phyloP scores from a whole-genome alignment of 2,329 filamentous ascomycete species.

The Neonectria faginata region DNA sequence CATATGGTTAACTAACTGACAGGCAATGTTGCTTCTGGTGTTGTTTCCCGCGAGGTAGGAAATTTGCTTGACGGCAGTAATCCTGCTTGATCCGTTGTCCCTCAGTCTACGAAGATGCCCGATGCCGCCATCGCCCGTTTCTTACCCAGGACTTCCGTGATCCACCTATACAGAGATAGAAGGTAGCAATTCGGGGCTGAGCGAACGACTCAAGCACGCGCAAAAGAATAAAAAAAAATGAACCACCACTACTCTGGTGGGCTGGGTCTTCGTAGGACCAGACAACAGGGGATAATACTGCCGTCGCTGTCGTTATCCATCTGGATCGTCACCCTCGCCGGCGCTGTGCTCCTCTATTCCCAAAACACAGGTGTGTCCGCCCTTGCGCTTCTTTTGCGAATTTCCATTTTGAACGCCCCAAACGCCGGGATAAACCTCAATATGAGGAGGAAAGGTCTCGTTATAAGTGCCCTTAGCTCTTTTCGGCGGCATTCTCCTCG shows the following conservation, averaged over 20 bases:
- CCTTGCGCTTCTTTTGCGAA: slow-evolving; percentile 46
- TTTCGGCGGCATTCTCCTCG: slow-evolving; percentile 73
- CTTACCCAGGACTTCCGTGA: slow-evolving; percentile 3
- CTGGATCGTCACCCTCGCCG: slow-evolving; percentile 75
- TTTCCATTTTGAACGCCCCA: slow-evolving; percentile 62
- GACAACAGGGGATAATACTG: slow-evolving; percentile 75
- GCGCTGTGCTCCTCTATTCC: slow-evolving; percentile 60
- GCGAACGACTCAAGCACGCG: slow-evolving; percentile 16
- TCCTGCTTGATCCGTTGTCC: slow-evolving; percentile 72
- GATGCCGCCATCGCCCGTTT: slow-evolving; percentile 16
- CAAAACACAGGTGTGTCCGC: slow-evolving; percentile 47
- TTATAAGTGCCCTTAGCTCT: slow-evolving; percentile 62
- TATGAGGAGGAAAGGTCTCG: slow-evolving; percentile 48
- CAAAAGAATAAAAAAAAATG: slow-evolving; percentile 23
- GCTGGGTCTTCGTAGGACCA: slow-evolving; percentile 63
- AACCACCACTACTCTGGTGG: slow-evolving; percentile 20
- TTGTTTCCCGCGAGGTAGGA: slow-evolving; percentile 55
- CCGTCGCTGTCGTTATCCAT: slow-evolving; percentile 69
- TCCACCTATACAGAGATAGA: background rate
- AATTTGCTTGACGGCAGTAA: slow-evolving; percentile 64
- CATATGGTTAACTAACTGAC: slow-evolving; percentile 38
- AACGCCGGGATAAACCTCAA: slow-evolving; percentile 58
- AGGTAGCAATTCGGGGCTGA: background rate
- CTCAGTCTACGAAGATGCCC: slow-evolving; percentile 61
- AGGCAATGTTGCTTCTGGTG: slow-evolving; percentile 31